These are phyloP conservation scores for Curvularia verruculosa DNA, from an alignment of 2,329 filamentous ascomycete species.

Conservation along the genomic window DNA sequence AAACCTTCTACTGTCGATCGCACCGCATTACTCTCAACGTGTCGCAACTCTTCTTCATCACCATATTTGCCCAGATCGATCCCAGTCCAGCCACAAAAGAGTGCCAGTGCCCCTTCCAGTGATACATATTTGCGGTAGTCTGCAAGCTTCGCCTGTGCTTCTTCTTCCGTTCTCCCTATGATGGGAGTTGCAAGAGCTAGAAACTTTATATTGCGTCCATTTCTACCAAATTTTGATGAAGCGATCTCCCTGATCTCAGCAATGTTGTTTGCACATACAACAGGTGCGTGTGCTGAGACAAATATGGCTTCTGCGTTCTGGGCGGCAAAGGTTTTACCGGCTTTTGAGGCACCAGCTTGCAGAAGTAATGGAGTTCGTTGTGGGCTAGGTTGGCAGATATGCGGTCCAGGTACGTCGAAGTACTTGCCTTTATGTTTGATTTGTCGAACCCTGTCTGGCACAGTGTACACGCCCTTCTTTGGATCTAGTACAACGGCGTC, in stretches of 20 bases:
- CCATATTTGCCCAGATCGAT: constrained; percentile 66
- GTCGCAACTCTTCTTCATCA: constrained; percentile 67
- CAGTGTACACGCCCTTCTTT: constrained; percentile 64
- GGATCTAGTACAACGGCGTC: constrained; percentile 68
- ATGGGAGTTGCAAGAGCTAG: constrained; percentile 70
- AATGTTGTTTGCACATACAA: constrained; percentile 66
- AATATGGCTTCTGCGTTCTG: constrained; percentile 76
- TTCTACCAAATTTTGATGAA: constrained; percentile 59
- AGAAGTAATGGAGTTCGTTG: constrained; percentile 72
- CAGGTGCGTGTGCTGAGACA: constrained; percentile 68
- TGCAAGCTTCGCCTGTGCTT: constrained; percentile 67
- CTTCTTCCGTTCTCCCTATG: constrained; percentile 68
- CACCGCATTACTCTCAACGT: constrained; percentile 67
- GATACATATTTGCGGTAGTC: constrained; percentile 68
- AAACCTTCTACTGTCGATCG: constrained; percentile 63
- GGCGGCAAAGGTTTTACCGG: constrained; percentile 70
- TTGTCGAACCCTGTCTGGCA: constrained; percentile 63
- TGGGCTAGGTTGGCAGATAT: constrained; percentile 68
- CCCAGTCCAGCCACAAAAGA: constrained; percentile 78
- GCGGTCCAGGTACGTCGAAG: constrained; percentile 67
- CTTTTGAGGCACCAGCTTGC: constrained; percentile 71
- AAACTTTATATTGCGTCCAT: constrained; percentile 69
- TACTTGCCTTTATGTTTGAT: constrained; percentile 74
- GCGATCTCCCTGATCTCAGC: constrained; percentile 67
- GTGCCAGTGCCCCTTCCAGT: constrained; percentile 69